Percentiles rank a stretch among this genome's conserved stretches.
Conservation (phyloP, 768 basidiomycete species). For the Trametopsis cervina region DNA sequence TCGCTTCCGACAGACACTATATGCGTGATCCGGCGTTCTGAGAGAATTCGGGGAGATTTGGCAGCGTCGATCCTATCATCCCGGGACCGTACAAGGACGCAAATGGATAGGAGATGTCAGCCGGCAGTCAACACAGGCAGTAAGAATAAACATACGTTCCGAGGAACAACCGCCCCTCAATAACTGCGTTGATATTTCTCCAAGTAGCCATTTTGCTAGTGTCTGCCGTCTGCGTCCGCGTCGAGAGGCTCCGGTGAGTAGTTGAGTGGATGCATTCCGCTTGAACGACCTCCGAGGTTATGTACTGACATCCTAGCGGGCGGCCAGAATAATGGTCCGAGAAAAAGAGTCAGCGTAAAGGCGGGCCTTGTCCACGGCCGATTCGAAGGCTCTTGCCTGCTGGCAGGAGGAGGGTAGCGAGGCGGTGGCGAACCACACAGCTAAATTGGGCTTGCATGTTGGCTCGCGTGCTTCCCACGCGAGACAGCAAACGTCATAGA, state of each 20-base stretch:
- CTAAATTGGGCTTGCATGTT: conserved; percentile 11
- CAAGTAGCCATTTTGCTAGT: conserved; percentile 12
- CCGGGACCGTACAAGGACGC: conserved; percentile 12
- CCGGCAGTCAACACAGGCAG: conserved; percentile 11
- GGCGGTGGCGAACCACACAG: conserved; percentile 11
- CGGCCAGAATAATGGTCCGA: conserved; percentile 10
- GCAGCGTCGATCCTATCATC: conserved; percentile 56
- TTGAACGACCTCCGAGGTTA: conserved; percentile 5
- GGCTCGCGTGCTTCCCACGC: conserved; percentile 8
- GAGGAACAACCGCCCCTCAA: conserved; percentile 59
- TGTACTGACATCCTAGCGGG: conserved; percentile 7
- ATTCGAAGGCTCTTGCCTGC: neutral
- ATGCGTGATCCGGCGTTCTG: conserved; percentile 73
- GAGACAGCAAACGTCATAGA: conserved; percentile 13
- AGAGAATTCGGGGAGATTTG: conserved; percentile 60
- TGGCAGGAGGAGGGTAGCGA: conserved; percentile 13
- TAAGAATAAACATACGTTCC: conserved; percentile 54
- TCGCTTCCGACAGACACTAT: conserved; percentile 74
- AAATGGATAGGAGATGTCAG: conserved; percentile 11
- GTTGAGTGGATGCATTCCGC: conserved; percentile 4
- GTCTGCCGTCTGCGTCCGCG: conserved; percentile 6
- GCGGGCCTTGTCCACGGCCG: conserved; percentile 8
- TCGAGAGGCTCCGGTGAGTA: neutral
- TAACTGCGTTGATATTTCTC: conserved; percentile 46
- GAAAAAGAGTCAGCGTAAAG: conserved; percentile 1